A percentile compares a stretch with the other conserved stretches of the same genome.
phyloP scores from a whole-genome alignment of 805 yeast genomes.

The Clavispora carvajalis region DNA sequence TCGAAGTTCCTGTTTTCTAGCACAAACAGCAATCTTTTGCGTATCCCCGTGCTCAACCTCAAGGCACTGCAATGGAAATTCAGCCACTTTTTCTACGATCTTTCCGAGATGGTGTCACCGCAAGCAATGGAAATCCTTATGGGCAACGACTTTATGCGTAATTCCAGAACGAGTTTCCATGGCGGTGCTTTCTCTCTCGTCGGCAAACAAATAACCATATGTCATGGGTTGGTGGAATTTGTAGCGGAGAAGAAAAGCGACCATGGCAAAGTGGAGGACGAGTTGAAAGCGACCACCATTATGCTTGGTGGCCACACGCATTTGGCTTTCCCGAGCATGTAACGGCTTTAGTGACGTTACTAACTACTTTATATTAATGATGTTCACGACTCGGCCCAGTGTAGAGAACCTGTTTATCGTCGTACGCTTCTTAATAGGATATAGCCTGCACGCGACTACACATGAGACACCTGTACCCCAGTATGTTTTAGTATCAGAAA shows the following conservation, averaged over 20 bases:
- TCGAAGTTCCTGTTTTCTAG: slow-evolving; percentile 25
- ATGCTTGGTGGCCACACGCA: slow-evolving; percentile 33
- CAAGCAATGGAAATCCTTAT: slow-evolving; percentile 19
- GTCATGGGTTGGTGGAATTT: slow-evolving; percentile 31
- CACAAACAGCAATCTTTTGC: slow-evolving; percentile 23
- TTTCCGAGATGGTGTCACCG: slow-evolving; percentile 15
- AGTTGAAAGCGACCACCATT: slow-evolving; percentile 16
- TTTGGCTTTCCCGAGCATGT: slow-evolving; percentile 34
- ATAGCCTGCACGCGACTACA: too few relatives aligned
- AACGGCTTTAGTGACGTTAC: too few relatives aligned
- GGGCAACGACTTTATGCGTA: slow-evolving; percentile 16
- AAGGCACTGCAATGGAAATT: slow-evolving; percentile 39
- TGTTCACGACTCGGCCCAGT: too few relatives aligned
- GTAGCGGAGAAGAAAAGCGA: slow-evolving; percentile 29
- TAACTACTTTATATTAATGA: not conserved
- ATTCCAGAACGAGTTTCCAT: slow-evolving; percentile 24
- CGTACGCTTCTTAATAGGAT: too few relatives aligned
- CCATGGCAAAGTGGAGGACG: slow-evolving; percentile 15
- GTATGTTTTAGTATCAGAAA: too few relatives aligned
- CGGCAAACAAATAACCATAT: slow-evolving; percentile 31
- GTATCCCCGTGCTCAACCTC: slow-evolving; percentile 33
- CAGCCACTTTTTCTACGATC: slow-evolving; percentile 28
- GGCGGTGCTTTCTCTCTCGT: slow-evolving; percentile 30
- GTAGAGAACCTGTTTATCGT: too few relatives aligned
- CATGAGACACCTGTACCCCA: too few relatives aligned